Base-by-base conservation (phyloP, 225 moss, liverwort and hornwort species). In the Antitrichia curtipendula region DNA sequence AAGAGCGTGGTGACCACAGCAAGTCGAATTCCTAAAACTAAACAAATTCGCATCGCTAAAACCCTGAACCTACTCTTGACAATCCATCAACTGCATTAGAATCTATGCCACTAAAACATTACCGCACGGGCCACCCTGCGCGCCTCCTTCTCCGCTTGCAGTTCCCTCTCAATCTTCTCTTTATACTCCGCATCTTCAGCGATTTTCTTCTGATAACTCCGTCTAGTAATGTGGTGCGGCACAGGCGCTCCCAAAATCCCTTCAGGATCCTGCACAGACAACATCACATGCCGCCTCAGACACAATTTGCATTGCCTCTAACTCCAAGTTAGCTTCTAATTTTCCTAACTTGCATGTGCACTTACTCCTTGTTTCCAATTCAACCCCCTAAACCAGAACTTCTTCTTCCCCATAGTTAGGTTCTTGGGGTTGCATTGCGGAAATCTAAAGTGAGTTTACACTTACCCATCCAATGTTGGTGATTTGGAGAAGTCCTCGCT, bases 121-220 rank as follows among this genome's bases (percentile, higher is more conserved):
- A 97, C 98, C 95, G 93, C 95, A 36, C 98, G 93, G 72, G 96
- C 95, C 58, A 86, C 89, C 77, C 94, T 92, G 61, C 95, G 96
- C 86, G 86, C 89, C 92, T 97, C 93, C 80, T 93, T 94, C 73
- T 99, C 97, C 43, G 78, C 90, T 63, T 89, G 89, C 79, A 95
- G 82, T 87, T 95, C 85, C 84, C 78, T 88, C 88, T 97, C 98
- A 16, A 97, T 20, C 59, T 90, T 95, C 56, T 88, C 90, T 85
- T 93, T 90, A 41, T 92, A 94, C 50, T 94, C 92, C 18, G 83
- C 90, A 80, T 99, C 96, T 63, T 92, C 88, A 12, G 92, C 83
- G 47, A 92, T 80, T 73, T 95, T 93, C 91, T 94, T 94, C 74
- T 93, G 86, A 50, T 93, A 93, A 66, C 84, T 90, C 81, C 97